Percentiles rank a stretch among this genome's conserved stretches.
Conservation (phyloP, 345 rosid species). For the Rhodomyrtus tomentosa region DNA sequence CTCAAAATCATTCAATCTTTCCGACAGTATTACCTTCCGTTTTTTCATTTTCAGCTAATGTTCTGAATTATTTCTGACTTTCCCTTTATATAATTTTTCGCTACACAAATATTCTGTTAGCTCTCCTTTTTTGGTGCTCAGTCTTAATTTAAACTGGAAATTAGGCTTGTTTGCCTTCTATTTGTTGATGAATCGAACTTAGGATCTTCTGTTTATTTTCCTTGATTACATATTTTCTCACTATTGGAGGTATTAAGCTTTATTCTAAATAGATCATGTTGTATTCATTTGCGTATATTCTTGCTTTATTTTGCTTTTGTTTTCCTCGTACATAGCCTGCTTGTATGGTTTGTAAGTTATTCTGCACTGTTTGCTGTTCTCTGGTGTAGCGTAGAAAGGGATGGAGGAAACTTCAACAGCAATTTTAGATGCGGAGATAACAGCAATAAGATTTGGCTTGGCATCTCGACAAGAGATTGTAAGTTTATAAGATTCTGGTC, state of each 20-base stretch:
- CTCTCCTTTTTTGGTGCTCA: neutral
- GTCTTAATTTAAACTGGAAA: neutral
- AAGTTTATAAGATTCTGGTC: constrained; percentile 16
- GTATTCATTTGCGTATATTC: neutral
- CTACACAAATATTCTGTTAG: neutral
- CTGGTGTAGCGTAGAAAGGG: constrained; percentile 1
- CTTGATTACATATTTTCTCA: neutral
- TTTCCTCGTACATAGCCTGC: neutral
- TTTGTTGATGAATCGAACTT: neutral
- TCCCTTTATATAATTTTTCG: neutral
- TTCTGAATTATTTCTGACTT: neutral
- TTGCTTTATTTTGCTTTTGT: neutral
- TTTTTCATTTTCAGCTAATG: neutral
- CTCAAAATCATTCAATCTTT: neutral
- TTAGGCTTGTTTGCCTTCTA: neutral
- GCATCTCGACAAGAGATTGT: constrained; percentile 64
- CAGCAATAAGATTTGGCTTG: constrained; percentile 62
- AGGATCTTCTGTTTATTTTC: neutral
- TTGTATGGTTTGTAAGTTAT: neutral
- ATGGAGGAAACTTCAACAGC: constrained; percentile 48
- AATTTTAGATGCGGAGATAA: constrained; percentile 49
- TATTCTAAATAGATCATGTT: neutral
- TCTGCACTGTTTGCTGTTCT: neutral
- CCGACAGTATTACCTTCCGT: neutral
- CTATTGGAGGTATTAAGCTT: neutral